phyloP scores from a whole-genome alignment of 2,329 filamentous ascomycete genomes.

The Ophiostoma montium region DNA sequence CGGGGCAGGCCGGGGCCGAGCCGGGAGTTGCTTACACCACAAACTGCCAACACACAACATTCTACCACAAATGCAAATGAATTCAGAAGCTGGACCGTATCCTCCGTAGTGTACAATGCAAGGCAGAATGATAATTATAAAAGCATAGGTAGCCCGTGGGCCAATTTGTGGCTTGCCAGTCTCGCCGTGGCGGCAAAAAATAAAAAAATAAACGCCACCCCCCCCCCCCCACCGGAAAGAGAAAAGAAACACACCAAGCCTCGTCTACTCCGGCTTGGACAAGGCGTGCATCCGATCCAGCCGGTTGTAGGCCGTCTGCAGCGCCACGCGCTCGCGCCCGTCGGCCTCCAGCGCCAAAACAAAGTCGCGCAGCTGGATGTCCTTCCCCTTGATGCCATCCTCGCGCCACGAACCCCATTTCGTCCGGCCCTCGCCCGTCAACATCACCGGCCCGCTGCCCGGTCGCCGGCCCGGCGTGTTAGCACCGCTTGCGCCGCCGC shows the following conservation, averaged over 20 bases:
- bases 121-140: no score
- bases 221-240: neutral
- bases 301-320: constrained; percentile 43
- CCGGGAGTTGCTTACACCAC: no score
- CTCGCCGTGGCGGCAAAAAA: neutral
- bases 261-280: constrained; percentile 2
- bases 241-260: neutral
- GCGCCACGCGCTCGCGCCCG: constrained; percentile 45
- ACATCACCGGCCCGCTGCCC: constrained; percentile 22
- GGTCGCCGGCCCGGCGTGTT: constrained; percentile 14
- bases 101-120: neutral
- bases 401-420: constrained; percentile 66
- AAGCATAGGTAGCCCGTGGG: no score
- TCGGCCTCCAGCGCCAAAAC: constrained; percentile 67
- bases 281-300: constrained; percentile 26
- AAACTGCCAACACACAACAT: no score
- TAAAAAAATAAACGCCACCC: neutral
- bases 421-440: constrained; percentile 45
- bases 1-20: no score
- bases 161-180: no score
- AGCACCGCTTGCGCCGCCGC: neutral
- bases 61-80: no score
- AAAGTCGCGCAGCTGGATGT: constrained; percentile 76
- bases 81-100: no score
- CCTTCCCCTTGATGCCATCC: constrained; percentile 58